Base-by-base conservation (phyloP, 306 rosid species). In the Inga leiocalycina region DNA sequence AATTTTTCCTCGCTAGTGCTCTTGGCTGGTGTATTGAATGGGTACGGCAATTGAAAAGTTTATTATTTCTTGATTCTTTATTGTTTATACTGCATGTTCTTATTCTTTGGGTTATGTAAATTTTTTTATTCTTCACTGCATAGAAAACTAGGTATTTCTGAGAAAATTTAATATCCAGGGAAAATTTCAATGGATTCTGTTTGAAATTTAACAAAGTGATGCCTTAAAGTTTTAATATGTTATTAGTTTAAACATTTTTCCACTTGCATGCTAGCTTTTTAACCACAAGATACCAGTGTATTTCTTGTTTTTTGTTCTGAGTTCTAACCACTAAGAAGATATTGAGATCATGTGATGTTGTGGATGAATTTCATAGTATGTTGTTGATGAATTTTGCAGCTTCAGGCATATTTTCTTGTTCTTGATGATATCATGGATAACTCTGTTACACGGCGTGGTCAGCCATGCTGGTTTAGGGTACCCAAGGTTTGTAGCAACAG, bases 11-110 rank as follows among this genome's bases (percentile, higher is more conserved):
- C 75, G 85, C 89, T 30, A 90, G 93, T 56, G 82, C 87, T 32
- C 93, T 90, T 86, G 93, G 93, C 72, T 90, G 93, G 93, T 90
- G 93, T 80, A 86, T 89, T 78, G 93, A 89, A 84, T 89, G 93
- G 93, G 93, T 89, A 84, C 62, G 79, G 4, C 75, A 52, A 12
- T 83, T 5, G 8, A 68, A 77, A 74, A 16, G 16, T n/a, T 52
- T 32, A 19, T 20, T 37, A 83, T 44, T 79, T 61, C n/a, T 35
- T 10, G 48, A 46, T 79, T 76, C 4, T 69, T 37, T 51, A 1
- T 56, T 19, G 46, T 52, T 32, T 7, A 34, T 66, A 69, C 71
- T 35, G 66, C 54, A 43, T 45, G 16, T 82, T 57, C 19, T 30
- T 65, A 14, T 12, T 64, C 41, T 64, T 32, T 62, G 41, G 69